These are phyloP conservation scores for Globisporangium perplexum DNA, from an alignment of 352 stramenopile genomes.

Conservation along the genomic window DNA sequence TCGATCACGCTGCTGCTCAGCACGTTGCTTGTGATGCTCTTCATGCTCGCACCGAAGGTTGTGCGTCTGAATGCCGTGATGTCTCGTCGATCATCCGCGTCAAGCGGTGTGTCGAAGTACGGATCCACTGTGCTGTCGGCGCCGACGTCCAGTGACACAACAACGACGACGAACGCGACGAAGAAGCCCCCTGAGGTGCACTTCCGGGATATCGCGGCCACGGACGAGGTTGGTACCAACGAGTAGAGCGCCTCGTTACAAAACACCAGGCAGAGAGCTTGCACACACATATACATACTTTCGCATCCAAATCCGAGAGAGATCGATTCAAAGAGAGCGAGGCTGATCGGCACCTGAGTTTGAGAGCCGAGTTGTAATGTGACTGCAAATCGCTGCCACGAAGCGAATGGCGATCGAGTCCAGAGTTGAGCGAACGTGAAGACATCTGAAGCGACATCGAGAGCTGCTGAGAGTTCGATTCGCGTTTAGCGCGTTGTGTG, in stretches of 20 bases:
- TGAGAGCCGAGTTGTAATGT: no score
- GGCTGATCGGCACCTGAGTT: no score
- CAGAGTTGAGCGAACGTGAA: no score
- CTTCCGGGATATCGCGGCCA: neutral
- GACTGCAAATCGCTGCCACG: no score
- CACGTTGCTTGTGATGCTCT: slow-evolving; percentile 27
- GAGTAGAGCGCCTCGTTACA: neutral
- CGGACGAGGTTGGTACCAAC: neutral
- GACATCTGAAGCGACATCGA: no score
- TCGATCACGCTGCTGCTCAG: slow-evolving; percentile 21
- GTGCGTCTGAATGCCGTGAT: slow-evolving; percentile 24
- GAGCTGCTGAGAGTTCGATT: no score
- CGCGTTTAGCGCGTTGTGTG: no score
- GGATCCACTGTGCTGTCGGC: neutral
- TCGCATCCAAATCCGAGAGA: no score
- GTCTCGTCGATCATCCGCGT: neutral
- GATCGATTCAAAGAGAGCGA: no score
- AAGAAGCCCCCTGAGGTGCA: neutral
- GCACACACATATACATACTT: no score
- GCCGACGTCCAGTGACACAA: neutral
- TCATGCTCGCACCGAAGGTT: slow-evolving; percentile 42
- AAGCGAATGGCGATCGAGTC: no score
- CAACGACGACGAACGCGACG: neutral
- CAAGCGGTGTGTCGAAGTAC: neutral
- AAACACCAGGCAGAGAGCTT: neutral